These are phyloP conservation scores for Tricholoma sp. DNA, from an alignment of 768 basidiomycete species.

Conservation along the genomic window DNA sequence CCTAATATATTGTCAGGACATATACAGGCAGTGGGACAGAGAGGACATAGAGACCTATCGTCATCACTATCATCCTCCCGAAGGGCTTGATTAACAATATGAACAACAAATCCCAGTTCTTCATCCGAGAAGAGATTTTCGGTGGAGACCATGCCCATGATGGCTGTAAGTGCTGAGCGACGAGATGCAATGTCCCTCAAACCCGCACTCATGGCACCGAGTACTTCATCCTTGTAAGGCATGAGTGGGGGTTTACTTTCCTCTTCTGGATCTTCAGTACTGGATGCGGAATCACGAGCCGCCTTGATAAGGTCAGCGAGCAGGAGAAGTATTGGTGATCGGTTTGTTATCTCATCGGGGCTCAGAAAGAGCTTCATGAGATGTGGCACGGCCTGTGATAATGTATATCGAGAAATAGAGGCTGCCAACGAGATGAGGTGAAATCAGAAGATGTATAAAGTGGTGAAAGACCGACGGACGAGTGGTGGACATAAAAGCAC, in stretches of 20 bases:
- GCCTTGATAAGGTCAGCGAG: conserved; percentile 63
- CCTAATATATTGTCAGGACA: conserved; percentile 1
- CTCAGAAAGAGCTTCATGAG: conserved; percentile 72
- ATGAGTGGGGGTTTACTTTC: conserved; percentile 35
- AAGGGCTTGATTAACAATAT: conserved; percentile 68
- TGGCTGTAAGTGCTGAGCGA: conserved; percentile 56
- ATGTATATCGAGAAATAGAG: conserved; percentile 59
- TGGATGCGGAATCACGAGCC: conserved; percentile 36
- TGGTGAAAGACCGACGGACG: conserved; percentile 44
- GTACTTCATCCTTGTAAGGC: conserved; percentile 71
- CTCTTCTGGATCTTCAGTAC: conserved; percentile 11
- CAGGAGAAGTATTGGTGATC: conserved; percentile 60
- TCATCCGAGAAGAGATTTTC: conserved; percentile 56
- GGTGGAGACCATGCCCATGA: conserved; percentile 65
- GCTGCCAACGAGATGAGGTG: conserved; percentile 34
- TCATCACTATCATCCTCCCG: conserved; percentile 51
- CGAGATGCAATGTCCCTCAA: conserved; percentile 47
- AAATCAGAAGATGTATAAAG: neutral
- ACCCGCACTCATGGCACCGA: conserved; percentile 59
- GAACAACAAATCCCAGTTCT: conserved; percentile 78
- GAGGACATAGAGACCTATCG: conserved; percentile 35
- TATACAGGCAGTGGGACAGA: neutral
- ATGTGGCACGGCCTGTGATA: conserved; percentile 68
- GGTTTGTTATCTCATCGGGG: conserved; percentile 62
- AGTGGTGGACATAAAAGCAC: conserved; percentile 71